Evolutionary conservation across 306 rosid species (phyloP), one percentile per base, ranked within the genome.

Genomic region (Crotalaria pallida): DNA sequence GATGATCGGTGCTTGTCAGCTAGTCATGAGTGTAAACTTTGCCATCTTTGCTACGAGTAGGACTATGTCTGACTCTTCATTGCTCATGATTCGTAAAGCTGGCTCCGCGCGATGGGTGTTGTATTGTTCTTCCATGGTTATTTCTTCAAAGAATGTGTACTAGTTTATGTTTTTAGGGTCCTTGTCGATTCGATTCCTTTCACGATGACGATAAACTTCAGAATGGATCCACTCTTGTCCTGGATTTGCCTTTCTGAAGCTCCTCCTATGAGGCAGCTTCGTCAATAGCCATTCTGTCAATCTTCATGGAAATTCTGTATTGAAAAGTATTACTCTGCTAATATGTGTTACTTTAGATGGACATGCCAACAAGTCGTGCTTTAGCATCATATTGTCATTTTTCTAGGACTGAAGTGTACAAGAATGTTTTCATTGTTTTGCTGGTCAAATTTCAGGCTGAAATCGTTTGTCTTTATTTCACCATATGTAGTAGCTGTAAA

Each of bases 21-120:
- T 7, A 60, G 16, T 51, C 36, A 72, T 51, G 73, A 18, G 31
- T 18, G 58, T 58, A 58, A 65, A 49, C 23, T 23, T 72, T 33
- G 6, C 60, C 60, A 47, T 59, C 38, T 53, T 52, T 60, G 23
- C 51, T 38, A 41, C 57, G 57, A 13, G n/a, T 43, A 52, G 12
- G 12, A 43, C 66, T 31, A 51, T 79, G 61, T 64, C 43, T 43
- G 13, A 65, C 31, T 23, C 73, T 67, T 43, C 15, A 50, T 61
- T 73, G 31, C 22, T 29, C 65, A 41, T 55, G 55, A 18, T 19
- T 67, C 26, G 15, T 67, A 61, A 29, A 52, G 7, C 15, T 49
- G 26, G 17, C n/a, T n/a, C 67, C 34, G 45, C 33, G 36, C 19
- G 59, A n/a, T 61, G 40, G 34, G 50, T 9, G 16, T 47, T 13